Evolutionary conservation across 2,329 filamentous ascomycete species (phyloP).

Genomic region (Lecanicillium sp.): DNA sequence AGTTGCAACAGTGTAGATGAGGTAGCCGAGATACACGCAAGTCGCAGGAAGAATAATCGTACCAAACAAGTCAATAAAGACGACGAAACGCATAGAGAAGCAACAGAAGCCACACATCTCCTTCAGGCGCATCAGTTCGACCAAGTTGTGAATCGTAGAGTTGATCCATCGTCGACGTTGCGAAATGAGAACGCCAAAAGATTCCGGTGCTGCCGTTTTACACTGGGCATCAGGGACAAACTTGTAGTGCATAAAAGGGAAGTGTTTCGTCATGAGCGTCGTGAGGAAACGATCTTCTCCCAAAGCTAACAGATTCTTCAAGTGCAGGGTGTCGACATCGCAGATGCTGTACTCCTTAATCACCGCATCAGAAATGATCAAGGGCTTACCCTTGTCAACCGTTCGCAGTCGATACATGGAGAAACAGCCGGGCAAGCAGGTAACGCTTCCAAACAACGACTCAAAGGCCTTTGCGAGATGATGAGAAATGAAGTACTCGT

Average conservation of each 20-base stretch:
- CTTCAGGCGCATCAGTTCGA: slow-evolving; percentile 80
- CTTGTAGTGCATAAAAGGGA: slow-evolving; percentile 92
- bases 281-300: slow-evolving; percentile 97
- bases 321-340: slow-evolving; percentile 86
- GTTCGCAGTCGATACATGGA: slow-evolving; percentile 97
- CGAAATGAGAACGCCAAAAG: slow-evolving; percentile 90
- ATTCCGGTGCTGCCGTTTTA: slow-evolving; percentile 86
- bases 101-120: slow-evolving; percentile 98
- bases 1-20: slow-evolving; percentile 72
- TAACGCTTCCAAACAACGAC: slow-evolving; percentile 94
- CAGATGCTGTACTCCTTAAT: slow-evolving; percentile 85
- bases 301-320: slow-evolving; percentile 90
- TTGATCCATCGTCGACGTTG: slow-evolving; percentile 99
- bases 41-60: slow-evolving; percentile 89
- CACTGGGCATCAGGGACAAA: slow-evolving; percentile 91
- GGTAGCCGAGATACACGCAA: slow-evolving; percentile 75
- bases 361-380: slow-evolving; percentile 86
- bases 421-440: slow-evolving; percentile 98
- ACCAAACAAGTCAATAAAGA: slow-evolving; percentile 88
- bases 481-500: slow-evolving; percentile 99
- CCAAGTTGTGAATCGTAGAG: slow-evolving; percentile 94
- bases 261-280: slow-evolving; percentile 96
- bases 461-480: slow-evolving; percentile 96
- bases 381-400: slow-evolving; percentile 84
- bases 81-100: slow-evolving; percentile 96